Percentiles rank a stretch among this genome's conserved stretches.
These are phyloP conservation scores for Colletotrichum filicis DNA, from an alignment of 2,329 filamentous ascomycete genomes.

Conservation along the genomic window DNA sequence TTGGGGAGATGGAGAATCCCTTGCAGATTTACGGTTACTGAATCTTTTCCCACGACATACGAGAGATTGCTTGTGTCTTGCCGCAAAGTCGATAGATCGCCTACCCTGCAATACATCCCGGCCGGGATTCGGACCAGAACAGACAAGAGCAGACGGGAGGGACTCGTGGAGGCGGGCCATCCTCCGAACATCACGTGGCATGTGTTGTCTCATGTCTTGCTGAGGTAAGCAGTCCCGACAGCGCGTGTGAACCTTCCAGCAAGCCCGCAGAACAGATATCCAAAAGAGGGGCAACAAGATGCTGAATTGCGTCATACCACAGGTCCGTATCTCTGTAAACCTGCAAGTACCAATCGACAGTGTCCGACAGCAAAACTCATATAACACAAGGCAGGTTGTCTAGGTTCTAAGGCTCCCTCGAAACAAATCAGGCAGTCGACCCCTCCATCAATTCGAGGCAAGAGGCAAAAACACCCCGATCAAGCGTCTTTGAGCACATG, in stretches of 20 bases:
- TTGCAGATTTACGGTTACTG: slow-evolving; percentile 7
- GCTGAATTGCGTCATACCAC: slow-evolving; percentile 24
- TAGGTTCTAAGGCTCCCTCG: not conserved
- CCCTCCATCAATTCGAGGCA: not conserved
- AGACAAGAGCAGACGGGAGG: not conserved
- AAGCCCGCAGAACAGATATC: not conserved
- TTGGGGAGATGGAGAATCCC: not conserved
- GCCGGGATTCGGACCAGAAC: not conserved
- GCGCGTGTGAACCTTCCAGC: not conserved
- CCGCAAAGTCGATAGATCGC: not conserved
- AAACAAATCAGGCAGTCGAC: not conserved
- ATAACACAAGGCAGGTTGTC: not conserved
- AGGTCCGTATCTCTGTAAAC: not conserved
- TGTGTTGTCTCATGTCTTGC: not conserved
- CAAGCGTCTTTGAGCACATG: not conserved
- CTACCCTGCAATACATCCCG: not conserved
- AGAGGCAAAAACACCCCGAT: not conserved
- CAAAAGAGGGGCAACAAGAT: not conserved
- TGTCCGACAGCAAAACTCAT: not conserved
- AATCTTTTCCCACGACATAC: not conserved
- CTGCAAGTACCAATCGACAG: not conserved
- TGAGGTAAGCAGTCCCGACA: slow-evolving; percentile 18
- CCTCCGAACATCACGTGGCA: slow-evolving; percentile 20
- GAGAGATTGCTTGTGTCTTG: not conserved
- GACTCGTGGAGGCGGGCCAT: not conserved